These are phyloP conservation scores for Triangularia setosa DNA, from an alignment of 2,329 filamentous ascomycete species.

Conservation along the genomic window DNA sequence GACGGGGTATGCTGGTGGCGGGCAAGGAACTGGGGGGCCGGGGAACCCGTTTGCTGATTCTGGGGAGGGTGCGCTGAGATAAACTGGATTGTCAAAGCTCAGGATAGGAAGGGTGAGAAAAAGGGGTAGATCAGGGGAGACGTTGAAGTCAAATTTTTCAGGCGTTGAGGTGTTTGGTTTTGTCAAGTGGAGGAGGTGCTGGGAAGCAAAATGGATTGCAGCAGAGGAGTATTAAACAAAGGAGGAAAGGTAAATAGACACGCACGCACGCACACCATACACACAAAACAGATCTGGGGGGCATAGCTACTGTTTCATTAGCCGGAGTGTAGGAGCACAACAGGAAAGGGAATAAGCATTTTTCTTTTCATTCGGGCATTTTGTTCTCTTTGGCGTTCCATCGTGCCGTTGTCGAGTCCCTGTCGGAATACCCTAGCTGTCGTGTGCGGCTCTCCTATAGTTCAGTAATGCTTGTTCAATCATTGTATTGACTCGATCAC, in stretches of 20 bases:
- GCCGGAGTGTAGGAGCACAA: background rate
- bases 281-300: background rate
- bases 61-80: background rate
- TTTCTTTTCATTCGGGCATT: too few relatives aligned
- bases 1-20: background rate
- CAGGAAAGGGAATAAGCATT: background rate
- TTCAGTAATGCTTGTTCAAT: too few relatives aligned
- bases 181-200: background rate
- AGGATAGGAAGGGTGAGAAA: background rate
- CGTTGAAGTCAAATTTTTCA: background rate
- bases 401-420: too few relatives aligned
- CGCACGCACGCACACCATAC: too few relatives aligned
- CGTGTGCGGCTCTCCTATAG: too few relatives aligned
- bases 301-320: background rate
- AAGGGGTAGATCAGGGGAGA: background rate
- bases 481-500: too few relatives aligned
- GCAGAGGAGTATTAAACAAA: background rate
- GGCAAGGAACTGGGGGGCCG: background rate
- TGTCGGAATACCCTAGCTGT: too few relatives aligned
- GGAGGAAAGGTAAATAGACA: background rate
- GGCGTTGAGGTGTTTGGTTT: background rate
- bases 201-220: background rate
- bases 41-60: slow-evolving; percentile 20
- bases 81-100: background rate
- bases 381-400: background rate